Evolutionary conservation across 2,329 filamentous ascomycete species (phyloP), one percentile per base, ranked within the genome.

Genomic region (Dothiorella sarmentorum): DNA sequence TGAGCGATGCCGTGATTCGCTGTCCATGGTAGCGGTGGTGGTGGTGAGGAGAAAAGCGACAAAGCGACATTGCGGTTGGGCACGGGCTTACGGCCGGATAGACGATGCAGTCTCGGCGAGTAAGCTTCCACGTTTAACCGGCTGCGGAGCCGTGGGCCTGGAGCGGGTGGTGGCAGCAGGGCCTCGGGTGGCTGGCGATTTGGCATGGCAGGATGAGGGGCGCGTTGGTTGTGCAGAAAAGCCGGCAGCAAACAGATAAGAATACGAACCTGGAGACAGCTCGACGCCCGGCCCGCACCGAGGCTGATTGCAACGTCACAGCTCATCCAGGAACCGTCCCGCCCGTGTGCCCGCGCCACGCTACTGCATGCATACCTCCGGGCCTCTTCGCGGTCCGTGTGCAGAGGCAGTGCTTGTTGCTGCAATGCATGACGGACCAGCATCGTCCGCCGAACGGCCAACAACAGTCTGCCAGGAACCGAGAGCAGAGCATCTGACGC

Each of bases 251-350:
- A 2, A 7, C 31, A 38, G 49, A 53, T 53, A 53, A 53, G 49
- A 53, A 53, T 53, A 53, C 49, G 49, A 53, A 10, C 22, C 20
- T 43, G 4, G 40, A 3, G 3, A 10, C 18, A 24, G 20, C 26
- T 11, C 5, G 5, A 38, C 27, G 47, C n/a, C 47, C 47, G 47
- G 47, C 47, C 47, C 47, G 47, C 33, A 17, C 47, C 47, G 49
- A 38, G 33, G 33, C 33, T 37, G 33, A 40, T 18, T 53, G 49
- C 49, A 53, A 53, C 49, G 49, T 53, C 49, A 53, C n/a, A 26
- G 37, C 24, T 22, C 45, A 24, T 22, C 29, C 47, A 52, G 47
- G 47, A 52, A 52, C 47, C 47, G 33, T 24, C 29, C 29, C 45
- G 44, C 20, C 33, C 3, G 11, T 22, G 7, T 13, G 24, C 40